Evolutionary conservation across 2,329 filamentous ascomycete genomes (phyloP).

Genomic region (Blastomyces parvus): DNA sequence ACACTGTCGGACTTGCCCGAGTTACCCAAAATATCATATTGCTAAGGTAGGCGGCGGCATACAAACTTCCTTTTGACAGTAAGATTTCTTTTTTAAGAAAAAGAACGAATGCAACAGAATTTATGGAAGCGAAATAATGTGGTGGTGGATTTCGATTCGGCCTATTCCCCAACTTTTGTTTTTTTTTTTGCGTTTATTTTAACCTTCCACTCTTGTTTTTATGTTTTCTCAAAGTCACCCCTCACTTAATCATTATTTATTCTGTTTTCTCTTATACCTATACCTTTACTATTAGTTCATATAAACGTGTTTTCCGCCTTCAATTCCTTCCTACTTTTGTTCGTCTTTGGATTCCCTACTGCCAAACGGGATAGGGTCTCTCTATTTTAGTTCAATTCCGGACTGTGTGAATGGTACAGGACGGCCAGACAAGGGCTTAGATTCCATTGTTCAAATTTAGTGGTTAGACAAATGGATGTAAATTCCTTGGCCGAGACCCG

Average conservation of each 20-base stretch:
- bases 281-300: neutral
- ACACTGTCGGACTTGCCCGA: neutral
- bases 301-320: neutral
- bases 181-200: no score
- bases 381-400: neutral
- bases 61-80: neutral
- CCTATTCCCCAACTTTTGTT: neutral
- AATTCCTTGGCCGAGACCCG: neutral
- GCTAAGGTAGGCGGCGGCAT: neutral
- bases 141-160: neutral
- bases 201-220: no score
- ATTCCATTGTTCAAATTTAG: neutral
- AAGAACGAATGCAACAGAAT: neutral
- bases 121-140: neutral
- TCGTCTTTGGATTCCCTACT: neutral
- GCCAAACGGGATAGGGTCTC: neutral
- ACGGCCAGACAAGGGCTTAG: neutral
- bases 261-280: neutral
- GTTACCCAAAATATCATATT: neutral
- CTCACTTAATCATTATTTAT: neutral
- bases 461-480: neutral
- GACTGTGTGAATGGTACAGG: neutral
- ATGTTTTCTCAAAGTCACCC: neutral
- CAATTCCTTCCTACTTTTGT: neutral
- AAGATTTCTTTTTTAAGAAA: neutral